Base-by-base conservation (phyloP, 2,329 filamentous ascomycete genomes). In the Thermothelomyces thermophilus region DNA sequence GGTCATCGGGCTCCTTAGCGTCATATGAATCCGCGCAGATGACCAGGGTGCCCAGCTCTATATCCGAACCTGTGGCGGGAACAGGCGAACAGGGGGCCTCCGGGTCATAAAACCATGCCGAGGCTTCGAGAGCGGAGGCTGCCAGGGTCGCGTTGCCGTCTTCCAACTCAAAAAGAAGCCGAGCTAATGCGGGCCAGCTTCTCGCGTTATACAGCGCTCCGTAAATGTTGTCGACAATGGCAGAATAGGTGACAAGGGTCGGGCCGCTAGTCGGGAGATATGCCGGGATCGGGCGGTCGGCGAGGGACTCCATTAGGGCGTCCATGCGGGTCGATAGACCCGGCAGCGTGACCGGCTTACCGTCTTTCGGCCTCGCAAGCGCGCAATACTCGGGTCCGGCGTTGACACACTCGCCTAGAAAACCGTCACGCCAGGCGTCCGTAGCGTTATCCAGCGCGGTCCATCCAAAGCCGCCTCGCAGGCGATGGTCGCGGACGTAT, bases 401-500 rank as follows among this genome's bases (percentile, higher is more conserved):
- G 3, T 69, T 67, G 43, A 76, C 37, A 39, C 74, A 77, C 53
- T 75, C 73, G 19, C 72, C 73, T 2, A 77, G 60, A 44, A 77
- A 75, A 13, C 74, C 74, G 48, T 76, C 72, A 20, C 63, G 65
- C 70, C 71, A 76, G 1, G 71, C 71, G 52, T 76, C 60, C 0
- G 73, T 76, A 6, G 64, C 69, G 52, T 76, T 76, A 49, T 75
- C 73, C 4, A 76, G 64, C 3, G 73, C 67, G 1, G 70, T 69
- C 66, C 66, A 73, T 4, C 71, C 73, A 50, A 74, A 75, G 0
- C 72, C 73, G 11, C 68, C 73, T 2, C 73, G 62, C 6, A 67
- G 51, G 8, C 73, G 69, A 40, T 75, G 69, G 39, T 76, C 71
- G 7, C 62, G 65, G 3, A 74, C 68, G 47, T 73, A 73, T 53